A percentile compares a stretch with the other conserved stretches of the same genome.
Conservation (phyloP, 2,329 filamentous ascomycete species). For the Alternaria angustiovoidea region DNA sequence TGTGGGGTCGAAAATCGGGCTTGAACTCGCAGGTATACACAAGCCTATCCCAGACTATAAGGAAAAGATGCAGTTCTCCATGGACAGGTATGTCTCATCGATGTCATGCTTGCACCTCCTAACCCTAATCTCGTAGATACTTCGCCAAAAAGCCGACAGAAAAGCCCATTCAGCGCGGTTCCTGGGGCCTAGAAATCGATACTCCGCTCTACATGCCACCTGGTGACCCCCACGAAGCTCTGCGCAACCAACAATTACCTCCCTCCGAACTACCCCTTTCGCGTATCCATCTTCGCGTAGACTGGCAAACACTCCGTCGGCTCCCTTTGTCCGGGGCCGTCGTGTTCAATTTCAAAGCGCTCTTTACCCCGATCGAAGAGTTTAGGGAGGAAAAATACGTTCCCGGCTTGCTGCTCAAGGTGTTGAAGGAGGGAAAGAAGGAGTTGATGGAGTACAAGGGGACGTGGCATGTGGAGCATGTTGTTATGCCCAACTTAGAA, state of each 20-base stretch:
- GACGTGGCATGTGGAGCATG: constrained; percentile 81
- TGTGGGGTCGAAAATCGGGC: constrained; percentile 75
- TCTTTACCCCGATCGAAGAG: constrained; percentile 78
- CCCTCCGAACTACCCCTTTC: constrained; percentile 63
- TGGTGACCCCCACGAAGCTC: constrained; percentile 69
- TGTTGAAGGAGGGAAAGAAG: constrained; percentile 75
- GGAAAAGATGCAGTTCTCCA: constrained; percentile 86
- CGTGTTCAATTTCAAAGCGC: constrained; percentile 87
- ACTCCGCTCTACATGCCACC: constrained; percentile 78
- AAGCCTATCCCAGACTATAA: constrained; percentile 80
- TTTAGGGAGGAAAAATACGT: constrained; percentile 77
- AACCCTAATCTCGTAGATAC: constrained; percentile 57
- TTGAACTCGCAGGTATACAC: constrained; percentile 76
- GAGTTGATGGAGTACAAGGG: constrained; percentile 80
- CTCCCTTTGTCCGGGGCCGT: constrained; percentile 78
- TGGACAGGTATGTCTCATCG: constrained; percentile 71
- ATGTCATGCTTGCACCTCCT: not conserved
- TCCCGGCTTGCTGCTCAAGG: constrained; percentile 71
- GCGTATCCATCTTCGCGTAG: constrained; percentile 75
- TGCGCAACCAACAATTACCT: constrained; percentile 63
- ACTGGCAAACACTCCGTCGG: constrained; percentile 87
- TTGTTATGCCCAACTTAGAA: constrained; percentile 71
- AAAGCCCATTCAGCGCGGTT: constrained; percentile 81
- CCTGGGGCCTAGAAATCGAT: constrained; percentile 82
- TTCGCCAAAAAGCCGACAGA: constrained; percentile 80